Evolutionary conservation across 495 filamentous ascomycete species (phyloP).

Genomic region (Aspergillus affinis): DNA sequence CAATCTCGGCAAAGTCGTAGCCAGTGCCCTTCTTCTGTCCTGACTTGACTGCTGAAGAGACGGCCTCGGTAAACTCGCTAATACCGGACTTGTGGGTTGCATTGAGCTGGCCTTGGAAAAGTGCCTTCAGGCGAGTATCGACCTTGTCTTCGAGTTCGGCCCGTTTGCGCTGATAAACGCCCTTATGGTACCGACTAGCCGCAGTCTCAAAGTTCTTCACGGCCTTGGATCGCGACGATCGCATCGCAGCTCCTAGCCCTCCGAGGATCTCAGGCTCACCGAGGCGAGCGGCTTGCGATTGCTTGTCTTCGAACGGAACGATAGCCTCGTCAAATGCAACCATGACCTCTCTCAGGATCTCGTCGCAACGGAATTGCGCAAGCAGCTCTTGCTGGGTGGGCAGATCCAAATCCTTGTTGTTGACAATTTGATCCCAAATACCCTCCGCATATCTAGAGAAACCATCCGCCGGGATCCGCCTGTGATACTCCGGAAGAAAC

Average conservation of each 20-base stretch:
- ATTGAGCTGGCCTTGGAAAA: conserved; percentile 83
- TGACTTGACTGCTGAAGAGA: conserved; percentile 75
- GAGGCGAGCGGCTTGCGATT: conserved; percentile 65
- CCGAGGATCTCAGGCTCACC: conserved; percentile 72
- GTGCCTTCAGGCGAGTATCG: conserved; percentile 77
- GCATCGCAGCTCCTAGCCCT: conserved; percentile 76
- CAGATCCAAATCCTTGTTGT: conserved; percentile 96
- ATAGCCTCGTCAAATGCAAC: conserved; percentile 81
- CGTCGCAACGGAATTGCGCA: conserved; percentile 96
- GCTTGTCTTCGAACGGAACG: conserved; percentile 79
- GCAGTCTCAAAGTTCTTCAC: conserved; percentile 83
- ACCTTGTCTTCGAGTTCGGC: conserved; percentile 82
- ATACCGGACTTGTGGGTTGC: conserved; percentile 90
- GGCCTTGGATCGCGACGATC: conserved; percentile 65
- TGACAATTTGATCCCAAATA: conserved; percentile 97
- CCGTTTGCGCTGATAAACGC: conserved; percentile 82
- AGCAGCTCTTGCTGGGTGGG: conserved; percentile 96
- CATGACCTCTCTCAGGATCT: conserved; percentile 85
- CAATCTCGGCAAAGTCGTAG: conserved; percentile 96
- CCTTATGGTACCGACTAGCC: conserved; percentile 93
- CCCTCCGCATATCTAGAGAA: conserved; percentile 90
- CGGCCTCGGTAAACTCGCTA: conserved; percentile 81
- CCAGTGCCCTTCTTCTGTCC: conserved; percentile 85
- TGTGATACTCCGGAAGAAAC: conserved; percentile 91
- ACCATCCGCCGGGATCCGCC: conserved; percentile 92